Conservation (phyloP, 345 rosid species). For the Acer saccharum region DNA sequence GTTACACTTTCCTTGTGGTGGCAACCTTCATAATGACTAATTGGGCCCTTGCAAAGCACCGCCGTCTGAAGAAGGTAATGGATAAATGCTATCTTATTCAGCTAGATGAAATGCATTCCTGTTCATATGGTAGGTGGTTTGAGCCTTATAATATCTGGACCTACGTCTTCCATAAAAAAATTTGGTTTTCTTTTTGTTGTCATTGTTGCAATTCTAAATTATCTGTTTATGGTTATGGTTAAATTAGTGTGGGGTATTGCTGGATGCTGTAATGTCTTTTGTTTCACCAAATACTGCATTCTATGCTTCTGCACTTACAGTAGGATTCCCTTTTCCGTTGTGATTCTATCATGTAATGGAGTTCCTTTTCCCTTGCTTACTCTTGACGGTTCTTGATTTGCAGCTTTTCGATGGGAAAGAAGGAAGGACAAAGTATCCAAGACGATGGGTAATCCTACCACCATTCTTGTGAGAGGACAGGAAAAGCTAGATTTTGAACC, state of each 20-base stretch:
- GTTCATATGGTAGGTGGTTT: neutral
- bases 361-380: neutral
- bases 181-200: neutral
- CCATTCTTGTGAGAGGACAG: constrained; percentile 35
- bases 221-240: neutral
- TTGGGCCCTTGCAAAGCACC: constrained; percentile 63
- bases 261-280: neutral
- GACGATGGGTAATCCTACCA: constrained; percentile 55
- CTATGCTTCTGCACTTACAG: neutral
- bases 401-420: constrained; percentile 60
- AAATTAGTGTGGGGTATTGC: neutral
- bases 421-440: constrained; percentile 52
- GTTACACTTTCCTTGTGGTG: constrained; percentile 47
- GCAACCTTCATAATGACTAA: constrained; percentile 52
- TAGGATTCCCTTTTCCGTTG: neutral
- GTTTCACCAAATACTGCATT: neutral
- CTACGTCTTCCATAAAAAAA: neutral
- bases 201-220: neutral
- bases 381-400: constrained; percentile 2
- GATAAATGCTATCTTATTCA: neutral
- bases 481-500: neutral
- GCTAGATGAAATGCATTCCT: neutral
- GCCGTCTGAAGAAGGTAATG: constrained; percentile 51
- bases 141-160: neutral
- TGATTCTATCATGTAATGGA: neutral